Percentiles rank a stretch among this genome's conserved stretches.
These are phyloP conservation scores for Periglandula ipomoeae DNA, from an alignment of 2,329 filamentous ascomycete genomes.

Conservation along the genomic window DNA sequence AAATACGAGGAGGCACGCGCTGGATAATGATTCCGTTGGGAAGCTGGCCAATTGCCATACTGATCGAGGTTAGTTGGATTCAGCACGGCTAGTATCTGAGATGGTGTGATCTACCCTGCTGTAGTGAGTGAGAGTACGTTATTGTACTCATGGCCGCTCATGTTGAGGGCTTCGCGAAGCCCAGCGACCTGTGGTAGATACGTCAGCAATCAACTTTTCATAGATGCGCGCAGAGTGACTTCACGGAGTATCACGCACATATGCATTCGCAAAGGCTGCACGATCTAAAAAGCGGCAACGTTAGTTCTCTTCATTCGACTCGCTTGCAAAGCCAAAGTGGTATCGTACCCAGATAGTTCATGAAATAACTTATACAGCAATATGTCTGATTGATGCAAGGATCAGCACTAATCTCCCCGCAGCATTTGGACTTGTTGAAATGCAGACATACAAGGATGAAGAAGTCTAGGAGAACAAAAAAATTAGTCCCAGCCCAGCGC, in stretches of 20 bases:
- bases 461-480: no score
- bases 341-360: constrained; percentile 38
- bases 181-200: not conserved
- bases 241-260: not conserved
- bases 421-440: no score
- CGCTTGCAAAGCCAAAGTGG: constrained; percentile 38
- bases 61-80: not conserved
- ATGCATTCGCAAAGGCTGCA: not conserved
- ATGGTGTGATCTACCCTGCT: no score
- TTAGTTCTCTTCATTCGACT: no score
- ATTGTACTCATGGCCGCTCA: not conserved
- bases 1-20: constrained; percentile 53
- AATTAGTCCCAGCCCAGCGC: no score
- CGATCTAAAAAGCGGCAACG: constrained; percentile 11
- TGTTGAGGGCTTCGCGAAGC: not conserved
- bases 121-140: not conserved
- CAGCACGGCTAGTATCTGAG: no score
- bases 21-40: constrained; percentile 54
- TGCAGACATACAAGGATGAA: constrained; percentile 38
- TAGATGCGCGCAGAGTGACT: not conserved
- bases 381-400: constrained; percentile 42
- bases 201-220: constrained; percentile 33
- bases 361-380: constrained; percentile 49
- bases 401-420: no score
- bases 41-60: constrained; percentile 43